Evolutionary conservation across 2,329 filamentous ascomycete species (phyloP).

Genomic region (Xylogone sp.): DNA sequence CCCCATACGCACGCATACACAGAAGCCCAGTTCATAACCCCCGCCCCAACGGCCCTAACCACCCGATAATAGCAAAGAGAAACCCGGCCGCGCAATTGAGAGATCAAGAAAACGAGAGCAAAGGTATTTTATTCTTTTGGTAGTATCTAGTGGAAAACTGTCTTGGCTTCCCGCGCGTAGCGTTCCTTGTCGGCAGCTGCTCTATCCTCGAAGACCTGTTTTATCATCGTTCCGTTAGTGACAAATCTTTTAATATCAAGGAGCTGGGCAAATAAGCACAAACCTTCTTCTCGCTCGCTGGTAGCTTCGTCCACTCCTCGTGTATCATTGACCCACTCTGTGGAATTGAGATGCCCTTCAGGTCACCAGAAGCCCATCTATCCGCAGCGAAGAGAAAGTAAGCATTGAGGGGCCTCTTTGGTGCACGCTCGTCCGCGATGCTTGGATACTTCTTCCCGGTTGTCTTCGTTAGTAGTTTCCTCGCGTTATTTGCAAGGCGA

Average conservation of each 20-base stretch:
- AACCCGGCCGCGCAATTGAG: background rate
- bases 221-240: background rate
- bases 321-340: constrained; percentile 38
- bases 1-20: background rate
- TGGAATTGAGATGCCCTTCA: constrained; percentile 36
- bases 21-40: background rate
- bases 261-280: background rate
- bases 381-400: constrained; percentile 42
- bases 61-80: background rate
- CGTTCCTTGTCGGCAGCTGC: constrained; percentile 18
- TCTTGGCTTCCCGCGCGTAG: constrained; percentile 27
- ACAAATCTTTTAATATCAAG: constrained; percentile 3
- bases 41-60: too few species aligned
- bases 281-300: constrained; percentile 44
- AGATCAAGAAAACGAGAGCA: background rate
- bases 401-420: constrained; percentile 37
- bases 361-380: constrained; percentile 42
- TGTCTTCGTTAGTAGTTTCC: constrained; percentile 27
- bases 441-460: constrained; percentile 13
- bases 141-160: constrained; percentile 19
- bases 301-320: constrained; percentile 45
- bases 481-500: constrained; percentile 54
- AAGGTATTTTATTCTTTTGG: background rate
- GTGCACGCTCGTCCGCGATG: constrained; percentile 51
- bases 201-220: constrained; percentile 25